Evolutionary conservation across 345 rosid genomes (phyloP).

Genomic region (Eucalyptus grandis): DNA sequence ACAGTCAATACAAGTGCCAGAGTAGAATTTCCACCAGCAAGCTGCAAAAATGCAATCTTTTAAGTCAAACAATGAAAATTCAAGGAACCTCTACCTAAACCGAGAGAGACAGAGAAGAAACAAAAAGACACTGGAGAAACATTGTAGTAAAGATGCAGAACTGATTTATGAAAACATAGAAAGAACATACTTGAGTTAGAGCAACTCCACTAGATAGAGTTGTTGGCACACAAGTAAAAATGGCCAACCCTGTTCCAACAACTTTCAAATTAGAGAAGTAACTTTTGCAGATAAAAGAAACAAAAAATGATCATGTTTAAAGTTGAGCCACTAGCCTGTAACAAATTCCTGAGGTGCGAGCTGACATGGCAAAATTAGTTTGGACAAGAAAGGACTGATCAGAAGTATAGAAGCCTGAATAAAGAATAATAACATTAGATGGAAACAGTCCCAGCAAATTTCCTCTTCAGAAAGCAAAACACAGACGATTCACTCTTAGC

Average conservation of each 20-base stretch:
- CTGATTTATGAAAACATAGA: background rate
- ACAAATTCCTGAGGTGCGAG: constrained; percentile 1
- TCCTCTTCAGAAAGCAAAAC: background rate
- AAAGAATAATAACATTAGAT: background rate
- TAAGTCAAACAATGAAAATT: background rate
- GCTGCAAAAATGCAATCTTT: background rate
- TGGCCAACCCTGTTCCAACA: background rate
- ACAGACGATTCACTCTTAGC: background rate
- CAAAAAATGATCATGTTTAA: background rate
- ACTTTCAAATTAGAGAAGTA: background rate
- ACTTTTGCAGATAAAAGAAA: background rate
- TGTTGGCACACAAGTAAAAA: constrained; percentile 7
- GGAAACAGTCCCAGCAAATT: background rate
- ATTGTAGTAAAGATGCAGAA: background rate
- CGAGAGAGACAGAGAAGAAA: background rate
- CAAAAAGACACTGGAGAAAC: background rate
- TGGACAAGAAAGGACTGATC: background rate
- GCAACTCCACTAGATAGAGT: constrained; percentile 10
- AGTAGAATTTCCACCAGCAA: constrained; percentile 8
- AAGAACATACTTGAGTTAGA: background rate
- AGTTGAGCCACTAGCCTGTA: background rate
- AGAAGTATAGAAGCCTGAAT: constrained; percentile 5
- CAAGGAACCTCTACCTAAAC: background rate
- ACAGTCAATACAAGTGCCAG: constrained; percentile 9
- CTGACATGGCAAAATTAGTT: background rate